Base-by-base conservation (phyloP, 2,329 filamentous ascomycete species). In the Nemania abortiva region DNA sequence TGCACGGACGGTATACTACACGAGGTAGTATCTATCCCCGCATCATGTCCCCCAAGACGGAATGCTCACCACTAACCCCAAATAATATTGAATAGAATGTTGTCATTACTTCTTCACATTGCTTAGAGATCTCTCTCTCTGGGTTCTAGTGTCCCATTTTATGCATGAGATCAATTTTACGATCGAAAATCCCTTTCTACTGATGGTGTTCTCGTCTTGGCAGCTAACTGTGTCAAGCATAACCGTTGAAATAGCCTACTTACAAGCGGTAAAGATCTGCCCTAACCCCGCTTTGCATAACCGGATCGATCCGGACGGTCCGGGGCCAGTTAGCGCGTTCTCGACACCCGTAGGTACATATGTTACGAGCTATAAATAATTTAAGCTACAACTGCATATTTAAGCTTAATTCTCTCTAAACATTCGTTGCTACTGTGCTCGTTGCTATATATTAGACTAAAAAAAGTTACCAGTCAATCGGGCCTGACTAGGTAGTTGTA, bases 41-140 rank as follows among this genome's bases (percentile, higher is more conserved):
- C 64, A 66, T 62, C 39, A 37, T 53, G 24, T 34, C 53, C 20
- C 47, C 45, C n/a, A 45, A 47, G 24, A 61, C 55, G 42, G 24
- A 53, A 42, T 22, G 2, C 45, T 66, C 64, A 66, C 64, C 64
- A 53, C 64, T 42, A 24, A 52, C 54, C 37, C 42, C 29, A 27
- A 13, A 42, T 18, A 42, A 42, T 42, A 42, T 42, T 42, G 39
- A 15, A 42, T 42, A 11, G 15, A 18, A 42, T 42, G 39, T 42
- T 42, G 39, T 42, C 39, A 42, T 42, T 18, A 42, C 18, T 42
- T 18, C 15, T 42, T 42, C 39, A 42, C 15, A 42, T 42, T 42
- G 15, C 39, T 42, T 11, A 42, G 39, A 42, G 39, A 18, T 42
- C 5, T 42, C 39, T 37, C 15, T 18, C 15, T 15, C 4, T 42